Evolutionary conservation across 345 rosid genomes (phyloP).

Genomic region (Reutealis trisperma): DNA sequence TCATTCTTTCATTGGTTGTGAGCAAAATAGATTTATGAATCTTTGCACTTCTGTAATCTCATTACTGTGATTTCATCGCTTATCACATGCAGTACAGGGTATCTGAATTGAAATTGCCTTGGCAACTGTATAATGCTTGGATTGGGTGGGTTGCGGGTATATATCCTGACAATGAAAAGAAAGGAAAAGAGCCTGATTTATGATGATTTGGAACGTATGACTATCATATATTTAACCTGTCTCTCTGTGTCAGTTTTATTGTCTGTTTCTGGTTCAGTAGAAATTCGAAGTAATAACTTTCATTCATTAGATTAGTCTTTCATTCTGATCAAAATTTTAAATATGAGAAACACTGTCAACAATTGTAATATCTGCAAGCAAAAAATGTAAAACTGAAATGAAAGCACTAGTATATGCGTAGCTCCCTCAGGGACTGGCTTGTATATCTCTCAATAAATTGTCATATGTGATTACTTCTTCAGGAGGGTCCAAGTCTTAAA

Average conservation of each 20-base stretch:
- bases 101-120: background rate
- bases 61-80: background rate
- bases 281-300: background rate
- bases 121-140: background rate
- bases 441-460: background rate
- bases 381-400: background rate
- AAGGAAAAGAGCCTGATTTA: background rate
- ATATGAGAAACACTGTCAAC: background rate
- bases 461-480: slow-evolving; percentile 24
- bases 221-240: background rate
- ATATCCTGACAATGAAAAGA: background rate
- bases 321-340: background rate
- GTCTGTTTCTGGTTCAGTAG: background rate
- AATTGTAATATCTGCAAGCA: background rate
- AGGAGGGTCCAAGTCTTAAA: slow-evolving; percentile 95
- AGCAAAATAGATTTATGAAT: background rate
- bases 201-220: background rate
- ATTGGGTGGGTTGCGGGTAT: background rate
- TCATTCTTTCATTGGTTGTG: background rate
- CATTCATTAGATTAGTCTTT: too few species aligned
- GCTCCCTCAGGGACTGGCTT: background rate
- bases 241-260: background rate
- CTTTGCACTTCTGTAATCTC: background rate
- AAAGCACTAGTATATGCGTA: background rate
- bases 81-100: background rate